A percentile compares a stretch with the other conserved stretches of the same genome.
Evolutionary conservation across 2,329 filamentous ascomycete species (phyloP).

Genomic region (Diaporthe caulivora): DNA sequence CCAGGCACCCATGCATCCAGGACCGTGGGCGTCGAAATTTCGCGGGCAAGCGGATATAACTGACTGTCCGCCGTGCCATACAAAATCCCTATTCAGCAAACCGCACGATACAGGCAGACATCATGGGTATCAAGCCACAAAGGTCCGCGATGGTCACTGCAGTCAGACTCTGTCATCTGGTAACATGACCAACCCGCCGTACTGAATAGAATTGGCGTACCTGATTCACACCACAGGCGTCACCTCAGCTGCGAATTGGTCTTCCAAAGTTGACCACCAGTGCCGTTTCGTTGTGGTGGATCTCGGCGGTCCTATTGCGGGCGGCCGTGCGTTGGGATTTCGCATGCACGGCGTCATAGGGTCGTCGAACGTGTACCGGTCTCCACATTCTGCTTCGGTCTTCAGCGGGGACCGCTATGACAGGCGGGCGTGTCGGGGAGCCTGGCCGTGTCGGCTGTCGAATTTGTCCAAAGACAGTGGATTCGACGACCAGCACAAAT

Average conservation of each 20-base stretch:
- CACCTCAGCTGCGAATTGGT: background rate
- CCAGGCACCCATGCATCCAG: background rate
- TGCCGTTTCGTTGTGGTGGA: background rate
- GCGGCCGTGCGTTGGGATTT: slow-evolving; percentile 22
- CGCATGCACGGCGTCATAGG: slow-evolving; percentile 35
- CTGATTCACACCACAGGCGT: background rate
- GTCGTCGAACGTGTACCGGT: slow-evolving; percentile 24
- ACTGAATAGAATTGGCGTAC: background rate
- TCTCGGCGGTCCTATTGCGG: background rate
- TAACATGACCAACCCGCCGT: background rate
- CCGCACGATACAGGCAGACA: background rate
- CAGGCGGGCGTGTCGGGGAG: background rate
- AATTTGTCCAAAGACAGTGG: background rate
- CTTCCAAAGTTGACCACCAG: background rate
- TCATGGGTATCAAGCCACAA: background rate
- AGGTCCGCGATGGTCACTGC: background rate
- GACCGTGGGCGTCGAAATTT: background rate
- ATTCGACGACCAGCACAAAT: background rate
- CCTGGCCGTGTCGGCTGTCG: slow-evolving; percentile 3
- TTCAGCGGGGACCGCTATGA: slow-evolving; percentile 12
- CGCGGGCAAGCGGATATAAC: background rate
- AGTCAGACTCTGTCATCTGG: too few species aligned
- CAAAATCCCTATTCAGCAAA: background rate
- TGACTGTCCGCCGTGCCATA: background rate
- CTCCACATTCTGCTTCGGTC: slow-evolving; percentile 35